Evolutionary conservation across 345 rosid species (phyloP).

Genomic region (Conringia planisiliqua): DNA sequence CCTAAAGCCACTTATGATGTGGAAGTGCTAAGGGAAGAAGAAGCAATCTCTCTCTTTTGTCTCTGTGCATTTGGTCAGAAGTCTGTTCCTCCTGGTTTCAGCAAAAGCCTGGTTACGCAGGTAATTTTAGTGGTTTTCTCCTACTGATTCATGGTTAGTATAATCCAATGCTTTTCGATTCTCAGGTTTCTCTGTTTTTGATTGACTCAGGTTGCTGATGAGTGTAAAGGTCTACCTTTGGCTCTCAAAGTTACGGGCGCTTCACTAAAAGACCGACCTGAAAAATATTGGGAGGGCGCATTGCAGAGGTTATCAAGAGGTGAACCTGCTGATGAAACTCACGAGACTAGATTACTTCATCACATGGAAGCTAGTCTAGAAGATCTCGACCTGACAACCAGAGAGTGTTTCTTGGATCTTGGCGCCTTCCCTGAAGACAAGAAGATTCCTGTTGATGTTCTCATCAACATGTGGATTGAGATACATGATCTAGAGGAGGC

Average conservation of each 20-base stretch:
- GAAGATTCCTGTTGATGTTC: conserved; percentile 81
- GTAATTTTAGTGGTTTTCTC: conserved; percentile 30
- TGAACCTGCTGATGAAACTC: conserved; percentile 72
- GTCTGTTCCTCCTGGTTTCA: conserved; percentile 49
- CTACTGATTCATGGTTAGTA: not conserved
- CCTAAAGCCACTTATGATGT: conserved; percentile 47
- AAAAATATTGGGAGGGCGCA: conserved; percentile 70
- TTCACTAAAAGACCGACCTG: conserved; percentile 57
- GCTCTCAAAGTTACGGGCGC: conserved; percentile 96
- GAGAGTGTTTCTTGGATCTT: conserved; percentile 84
- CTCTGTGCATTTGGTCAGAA: conserved; percentile 69
- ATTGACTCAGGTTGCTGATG: conserved; percentile 55
- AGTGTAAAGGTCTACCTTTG: conserved; percentile 91
- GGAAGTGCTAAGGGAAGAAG: conserved; percentile 59
- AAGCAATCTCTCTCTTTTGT: conserved; percentile 69
- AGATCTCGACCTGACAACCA: conserved; percentile 45
- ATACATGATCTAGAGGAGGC: conserved; percentile 55
- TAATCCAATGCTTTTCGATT: not conserved
- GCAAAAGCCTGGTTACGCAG: conserved; percentile 59
- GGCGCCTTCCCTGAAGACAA: conserved; percentile 97
- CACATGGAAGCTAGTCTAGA: conserved; percentile 73
- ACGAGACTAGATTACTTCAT: conserved; percentile 60
- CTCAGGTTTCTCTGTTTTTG: conserved; percentile 11
- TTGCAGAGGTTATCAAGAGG: conserved; percentile 57
- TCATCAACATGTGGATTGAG: conserved; percentile 87